Evolutionary conservation across 164 flowering plant genomes (phyloP).

Genomic region (Buxus sempervirens): DNA sequence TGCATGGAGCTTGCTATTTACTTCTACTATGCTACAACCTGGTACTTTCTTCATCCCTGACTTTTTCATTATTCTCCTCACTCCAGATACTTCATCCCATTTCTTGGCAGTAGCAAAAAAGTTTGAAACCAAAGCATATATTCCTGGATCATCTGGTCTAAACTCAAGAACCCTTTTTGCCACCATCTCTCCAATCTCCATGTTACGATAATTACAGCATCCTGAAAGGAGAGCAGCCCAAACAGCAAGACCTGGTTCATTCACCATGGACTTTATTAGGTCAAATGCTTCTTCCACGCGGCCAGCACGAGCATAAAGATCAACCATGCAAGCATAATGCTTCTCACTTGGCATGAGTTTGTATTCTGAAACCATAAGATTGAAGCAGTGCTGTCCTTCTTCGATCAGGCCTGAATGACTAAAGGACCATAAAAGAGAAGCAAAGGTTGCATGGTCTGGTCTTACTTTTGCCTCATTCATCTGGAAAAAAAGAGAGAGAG

Average conservation of each 20-base stretch:
- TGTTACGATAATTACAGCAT: constrained; percentile 34
- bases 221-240: constrained; percentile 63
- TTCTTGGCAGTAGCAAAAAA: constrained; percentile 44
- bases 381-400: constrained; percentile 51
- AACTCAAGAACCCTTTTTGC: constrained; percentile 44
- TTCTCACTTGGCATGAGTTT: constrained; percentile 44
- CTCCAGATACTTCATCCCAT: constrained; percentile 49
- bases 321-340: constrained; percentile 54
- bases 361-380: constrained; percentile 36
- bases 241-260: constrained; percentile 36
- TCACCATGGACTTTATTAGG: constrained; percentile 32
- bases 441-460: constrained; percentile 58
- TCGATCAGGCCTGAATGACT: constrained; percentile 56
- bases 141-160: constrained; percentile 46
- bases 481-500: constrained; percentile 37
- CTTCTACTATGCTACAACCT: constrained; percentile 49
- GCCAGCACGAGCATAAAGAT: constrained; percentile 61
- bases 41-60: constrained; percentile 46
- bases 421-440: constrained; percentile 58
- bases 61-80: constrained; percentile 42
- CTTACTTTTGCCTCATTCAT: constrained; percentile 31
- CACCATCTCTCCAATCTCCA: constrained; percentile 37
- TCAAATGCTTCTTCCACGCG: constrained; percentile 42
- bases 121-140: constrained; percentile 45
- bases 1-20: constrained; percentile 47